phyloP scores from a whole-genome alignment of 2,329 filamentous ascomycete genomes.

The Bipolaris oryzae region DNA sequence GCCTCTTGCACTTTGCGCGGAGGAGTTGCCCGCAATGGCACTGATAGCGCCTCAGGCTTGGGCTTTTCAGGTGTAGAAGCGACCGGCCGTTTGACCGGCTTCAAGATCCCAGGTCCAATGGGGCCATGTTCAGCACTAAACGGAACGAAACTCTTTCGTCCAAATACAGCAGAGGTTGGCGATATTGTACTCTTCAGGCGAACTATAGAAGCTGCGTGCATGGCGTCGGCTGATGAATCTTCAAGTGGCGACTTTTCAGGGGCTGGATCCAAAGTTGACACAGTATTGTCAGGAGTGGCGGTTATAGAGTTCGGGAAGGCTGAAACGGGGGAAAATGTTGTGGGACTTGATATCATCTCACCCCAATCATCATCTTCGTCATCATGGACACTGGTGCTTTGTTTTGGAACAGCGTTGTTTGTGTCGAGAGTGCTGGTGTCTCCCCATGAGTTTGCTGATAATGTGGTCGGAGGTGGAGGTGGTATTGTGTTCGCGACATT shows the following conservation, averaged over 20 bases:
- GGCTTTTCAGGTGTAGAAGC: constrained; percentile 17
- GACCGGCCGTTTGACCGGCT: constrained; percentile 25
- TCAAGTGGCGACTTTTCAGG: constrained; percentile 17
- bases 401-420: constrained; percentile 6
- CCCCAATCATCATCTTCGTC: constrained; percentile 48
- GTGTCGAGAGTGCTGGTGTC: constrained; percentile 23
- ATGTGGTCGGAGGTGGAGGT: constrained; percentile 14
- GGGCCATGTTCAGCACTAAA: constrained; percentile 31
- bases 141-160: constrained; percentile 37
- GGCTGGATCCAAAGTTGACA: constrained; percentile 20
- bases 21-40: background rate
- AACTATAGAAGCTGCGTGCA: constrained; percentile 39
- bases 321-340: constrained; percentile 28
- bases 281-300: constrained; percentile 13
- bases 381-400: constrained; percentile 3
- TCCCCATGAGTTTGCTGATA: constrained; percentile 25
- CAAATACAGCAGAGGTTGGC: constrained; percentile 44
- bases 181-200: constrained; percentile 42
- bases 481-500: constrained; percentile 20
- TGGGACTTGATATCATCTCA: constrained; percentile 48
- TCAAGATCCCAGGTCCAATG: constrained; percentile 40
- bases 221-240: constrained; percentile 23
- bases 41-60: background rate
- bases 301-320: constrained; percentile 17
- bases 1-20: background rate